Conservation (phyloP, 1,284 basidiomycete genomes). For the Ceratobasidium sp. region DNA sequence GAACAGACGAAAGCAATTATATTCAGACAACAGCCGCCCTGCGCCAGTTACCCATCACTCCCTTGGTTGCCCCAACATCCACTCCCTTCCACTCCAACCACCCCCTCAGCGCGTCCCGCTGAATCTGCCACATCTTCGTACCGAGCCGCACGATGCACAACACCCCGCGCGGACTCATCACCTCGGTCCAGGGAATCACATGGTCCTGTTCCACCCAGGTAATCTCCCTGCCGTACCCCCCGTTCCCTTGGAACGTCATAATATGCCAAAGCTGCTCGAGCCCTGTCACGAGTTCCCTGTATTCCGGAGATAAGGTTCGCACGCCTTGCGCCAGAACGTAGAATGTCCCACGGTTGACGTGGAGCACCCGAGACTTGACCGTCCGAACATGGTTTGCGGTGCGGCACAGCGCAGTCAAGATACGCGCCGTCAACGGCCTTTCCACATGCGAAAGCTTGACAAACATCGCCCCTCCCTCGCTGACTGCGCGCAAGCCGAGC, state of each 20-base stretch:
- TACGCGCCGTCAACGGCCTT: slow-evolving; percentile 52
- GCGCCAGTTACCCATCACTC: background rate
- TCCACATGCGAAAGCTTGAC: slow-evolving; percentile 55
- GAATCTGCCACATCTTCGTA: slow-evolving; percentile 25
- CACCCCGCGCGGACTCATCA: slow-evolving; percentile 30
- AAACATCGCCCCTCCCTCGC: slow-evolving; percentile 54
- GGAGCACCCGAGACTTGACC: slow-evolving; percentile 54
- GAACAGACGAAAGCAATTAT: background rate
- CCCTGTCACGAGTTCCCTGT: background rate
- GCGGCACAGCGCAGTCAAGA: slow-evolving; percentile 53
- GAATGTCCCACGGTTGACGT: slow-evolving; percentile 52
- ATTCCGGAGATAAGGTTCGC: background rate
- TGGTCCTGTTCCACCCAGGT: slow-evolving; percentile 18
- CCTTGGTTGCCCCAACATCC: background rate
- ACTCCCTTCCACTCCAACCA: slow-evolving; percentile 8
- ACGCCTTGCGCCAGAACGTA: slow-evolving; percentile 52
- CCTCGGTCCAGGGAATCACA: slow-evolving; percentile 19
- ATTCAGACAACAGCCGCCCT: background rate
- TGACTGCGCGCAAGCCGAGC: slow-evolving; percentile 52
- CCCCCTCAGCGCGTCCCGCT: background rate
- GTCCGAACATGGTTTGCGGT: slow-evolving; percentile 8
- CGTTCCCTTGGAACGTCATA: background rate
- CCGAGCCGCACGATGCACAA: slow-evolving; percentile 14
- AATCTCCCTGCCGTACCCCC: slow-evolving; percentile 9
- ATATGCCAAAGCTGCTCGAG: slow-evolving; percentile 14